phyloP scores from a whole-genome alignment of 352 stramenopile genomes.

The Pythium sukuiense region DNA sequence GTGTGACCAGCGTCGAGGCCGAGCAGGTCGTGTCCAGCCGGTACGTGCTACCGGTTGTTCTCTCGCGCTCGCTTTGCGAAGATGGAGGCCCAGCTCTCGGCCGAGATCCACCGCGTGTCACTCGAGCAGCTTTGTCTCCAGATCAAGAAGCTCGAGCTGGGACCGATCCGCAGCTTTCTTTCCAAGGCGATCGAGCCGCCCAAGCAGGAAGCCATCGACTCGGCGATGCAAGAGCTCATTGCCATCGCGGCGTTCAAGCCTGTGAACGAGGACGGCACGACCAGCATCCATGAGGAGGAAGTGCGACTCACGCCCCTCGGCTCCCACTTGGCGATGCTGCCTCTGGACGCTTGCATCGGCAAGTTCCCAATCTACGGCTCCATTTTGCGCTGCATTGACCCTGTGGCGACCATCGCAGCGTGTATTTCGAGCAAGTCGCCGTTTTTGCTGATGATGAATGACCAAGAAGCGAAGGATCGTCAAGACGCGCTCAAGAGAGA shows the following conservation, averaged over 20 bases:
- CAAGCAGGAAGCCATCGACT: constrained; percentile 84
- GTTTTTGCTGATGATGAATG: constrained; percentile 72
- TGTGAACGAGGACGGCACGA: constrained; percentile 16
- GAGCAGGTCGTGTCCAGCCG: constrained; percentile 79
- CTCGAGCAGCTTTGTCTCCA: constrained; percentile 86
- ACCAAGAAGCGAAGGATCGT: constrained; percentile 52
- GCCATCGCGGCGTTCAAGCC: constrained; percentile 86
- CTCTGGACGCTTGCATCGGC: constrained; percentile 82
- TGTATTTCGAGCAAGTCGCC: constrained; percentile 80
- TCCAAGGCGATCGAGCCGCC: constrained; percentile 92
- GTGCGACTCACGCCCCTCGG: constrained; percentile 93
- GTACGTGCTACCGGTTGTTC: constrained; percentile 80
- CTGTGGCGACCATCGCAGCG: constrained; percentile 80
- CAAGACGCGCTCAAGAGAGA: constrained; percentile 72
- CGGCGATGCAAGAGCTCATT: constrained; percentile 90
- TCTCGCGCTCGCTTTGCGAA: constrained; percentile 56
- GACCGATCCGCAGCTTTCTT: constrained; percentile 71
- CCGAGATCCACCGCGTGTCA: constrained; percentile 89
- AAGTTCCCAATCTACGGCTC: constrained; percentile 89
- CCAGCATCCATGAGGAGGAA: constrained; percentile 32
- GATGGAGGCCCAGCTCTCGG: constrained; percentile 70
- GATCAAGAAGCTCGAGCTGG: constrained; percentile 83
- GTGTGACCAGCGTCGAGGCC: constrained; percentile 82
- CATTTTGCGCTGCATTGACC: constrained; percentile 82
- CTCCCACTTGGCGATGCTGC: constrained; percentile 77